Base-by-base conservation (phyloP, 768 basidiomycete genomes). In the Leccinum subgranulosum region DNA sequence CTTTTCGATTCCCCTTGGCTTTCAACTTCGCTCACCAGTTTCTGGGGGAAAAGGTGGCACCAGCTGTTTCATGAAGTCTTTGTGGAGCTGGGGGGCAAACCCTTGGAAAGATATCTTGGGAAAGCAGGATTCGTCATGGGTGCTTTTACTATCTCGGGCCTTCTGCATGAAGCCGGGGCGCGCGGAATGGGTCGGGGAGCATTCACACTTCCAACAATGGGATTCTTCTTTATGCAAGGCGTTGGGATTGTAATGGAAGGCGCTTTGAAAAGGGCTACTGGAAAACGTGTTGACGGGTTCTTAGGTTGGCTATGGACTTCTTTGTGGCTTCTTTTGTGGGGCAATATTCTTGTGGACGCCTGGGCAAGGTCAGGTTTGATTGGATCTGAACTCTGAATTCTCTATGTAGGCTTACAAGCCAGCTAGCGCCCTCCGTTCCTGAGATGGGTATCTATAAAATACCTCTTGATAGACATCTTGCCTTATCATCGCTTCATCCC, bases 31-130 rank as follows among this genome's bases (percentile, higher is more conserved):
- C 69, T 90, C n/a, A 68, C 73, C 31, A 79, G 83, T 23, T 82
- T 86, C 56, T 90, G 88, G 88, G 75, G 79, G 3, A 68, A 60
- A 54, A 72, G 81, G 19, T 90, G 88, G 88, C 88, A 90, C 63
- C 86, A 88, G 64, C 59, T 84, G 5, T 85, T 87, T 65, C 78
- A 86, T 10, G 78, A 84, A 46, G 65, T 69, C 41, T 89, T 89
- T 62, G 69, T 85, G 41, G 69, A 66, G 14, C 59, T 83, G 21
- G 86, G 86, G 11, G 73, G 74, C 8, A 73, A 71, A 31, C 81
- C 82, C 0, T 52, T 81, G 29, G 66, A 67, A 23, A 64, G 64
- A 51, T 59, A 82, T 5, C 64, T 82, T 23, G 85, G 87, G 23
- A 77, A 78, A 21, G 55, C 65, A 3, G 84, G 83, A 4, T 70